phyloP scores from a whole-genome alignment of 768 basidiomycete species.

The Sarcomyxa edulis region DNA sequence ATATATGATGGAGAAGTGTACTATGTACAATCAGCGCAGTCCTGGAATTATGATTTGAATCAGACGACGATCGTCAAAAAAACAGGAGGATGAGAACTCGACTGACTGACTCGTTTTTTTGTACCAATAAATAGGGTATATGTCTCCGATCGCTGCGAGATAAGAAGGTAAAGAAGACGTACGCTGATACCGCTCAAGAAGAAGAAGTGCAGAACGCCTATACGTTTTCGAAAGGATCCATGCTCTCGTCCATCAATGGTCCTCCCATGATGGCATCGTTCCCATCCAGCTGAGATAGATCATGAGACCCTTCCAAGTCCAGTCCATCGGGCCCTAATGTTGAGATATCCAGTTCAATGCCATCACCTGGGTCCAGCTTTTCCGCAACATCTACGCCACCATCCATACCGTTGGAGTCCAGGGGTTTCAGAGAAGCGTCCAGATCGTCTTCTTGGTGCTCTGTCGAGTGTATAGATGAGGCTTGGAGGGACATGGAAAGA shows the following conservation, averaged over 20 bases:
- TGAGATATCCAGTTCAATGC: conserved; percentile 57
- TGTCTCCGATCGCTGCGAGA: too few relatives aligned
- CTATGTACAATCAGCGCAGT: not conserved
- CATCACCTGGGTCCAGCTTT: conserved; percentile 28
- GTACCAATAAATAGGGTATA: too few relatives aligned
- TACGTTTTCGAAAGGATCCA: conserved; percentile 58
- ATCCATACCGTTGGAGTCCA: conserved; percentile 43
- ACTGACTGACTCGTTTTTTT: too few relatives aligned
- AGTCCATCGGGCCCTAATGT: conserved; percentile 62
- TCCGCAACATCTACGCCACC: conserved; percentile 30
- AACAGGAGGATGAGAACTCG: too few relatives aligned
- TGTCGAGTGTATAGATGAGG: conserved; percentile 41
- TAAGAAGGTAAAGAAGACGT: too few relatives aligned
- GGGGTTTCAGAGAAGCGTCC: conserved; percentile 51
- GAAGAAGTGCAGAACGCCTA: too few relatives aligned
- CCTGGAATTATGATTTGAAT: not conserved
- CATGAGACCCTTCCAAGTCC: conserved; percentile 44
- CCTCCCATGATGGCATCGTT: conserved; percentile 54
- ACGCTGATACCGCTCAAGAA: too few relatives aligned
- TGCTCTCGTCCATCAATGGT: conserved; percentile 50
- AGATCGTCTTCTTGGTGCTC: conserved; percentile 36
- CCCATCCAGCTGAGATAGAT: conserved; percentile 51
- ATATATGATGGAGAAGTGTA: not conserved
- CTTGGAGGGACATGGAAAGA: conserved; percentile 43
- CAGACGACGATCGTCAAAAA: too few relatives aligned